phyloP scores from a whole-genome alignment of 2,329 filamentous ascomycete species.

The Claviceps cyperi region DNA sequence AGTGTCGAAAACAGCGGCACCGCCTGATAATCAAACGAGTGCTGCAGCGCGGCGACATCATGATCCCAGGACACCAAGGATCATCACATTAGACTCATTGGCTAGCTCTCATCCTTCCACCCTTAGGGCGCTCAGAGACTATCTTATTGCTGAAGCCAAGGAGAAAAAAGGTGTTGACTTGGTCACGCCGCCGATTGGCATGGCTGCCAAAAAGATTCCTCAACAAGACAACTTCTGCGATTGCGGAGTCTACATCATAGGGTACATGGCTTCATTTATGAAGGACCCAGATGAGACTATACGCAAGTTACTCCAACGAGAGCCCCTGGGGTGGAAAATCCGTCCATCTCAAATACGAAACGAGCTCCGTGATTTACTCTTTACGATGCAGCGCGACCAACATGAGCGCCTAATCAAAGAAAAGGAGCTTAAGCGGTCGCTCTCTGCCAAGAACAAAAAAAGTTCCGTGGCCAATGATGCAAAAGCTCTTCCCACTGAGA shows the following conservation, averaged over 20 bases:
- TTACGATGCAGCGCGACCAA: slow-evolving; percentile 46
- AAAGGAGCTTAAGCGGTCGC: slow-evolving; percentile 19
- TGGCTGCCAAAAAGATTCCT: slow-evolving; percentile 64
- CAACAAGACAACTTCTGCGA: slow-evolving; percentile 74
- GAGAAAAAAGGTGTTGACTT: slow-evolving; percentile 38
- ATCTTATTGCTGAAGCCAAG: slow-evolving; percentile 58
- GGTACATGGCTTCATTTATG: slow-evolving; percentile 73
- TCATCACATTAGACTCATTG: slow-evolving; percentile 82
- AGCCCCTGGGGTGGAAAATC: slow-evolving; percentile 37
- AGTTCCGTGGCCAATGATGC: not conserved
- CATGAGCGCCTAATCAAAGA: slow-evolving; percentile 25
- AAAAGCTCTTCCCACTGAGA: not conserved
- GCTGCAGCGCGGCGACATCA: not conserved
- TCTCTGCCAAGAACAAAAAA: slow-evolving; percentile 13
- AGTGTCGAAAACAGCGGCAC: slow-evolving; percentile 5
- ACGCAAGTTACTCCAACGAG: slow-evolving; percentile 46
- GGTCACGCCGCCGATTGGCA: slow-evolving; percentile 25
- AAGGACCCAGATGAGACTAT: slow-evolving; percentile 58
- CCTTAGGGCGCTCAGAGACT: slow-evolving; percentile 56
- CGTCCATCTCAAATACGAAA: slow-evolving; percentile 44
- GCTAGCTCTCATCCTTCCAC: slow-evolving; percentile 49
- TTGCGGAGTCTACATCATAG: slow-evolving; percentile 76
- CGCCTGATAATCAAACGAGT: slow-evolving; percentile 3
- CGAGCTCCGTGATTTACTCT: slow-evolving; percentile 51
- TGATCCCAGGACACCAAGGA: slow-evolving; percentile 44